These are phyloP conservation scores for Penicillium parvum DNA, from an alignment of 495 filamentous ascomycete genomes.

Conservation along the genomic window DNA sequence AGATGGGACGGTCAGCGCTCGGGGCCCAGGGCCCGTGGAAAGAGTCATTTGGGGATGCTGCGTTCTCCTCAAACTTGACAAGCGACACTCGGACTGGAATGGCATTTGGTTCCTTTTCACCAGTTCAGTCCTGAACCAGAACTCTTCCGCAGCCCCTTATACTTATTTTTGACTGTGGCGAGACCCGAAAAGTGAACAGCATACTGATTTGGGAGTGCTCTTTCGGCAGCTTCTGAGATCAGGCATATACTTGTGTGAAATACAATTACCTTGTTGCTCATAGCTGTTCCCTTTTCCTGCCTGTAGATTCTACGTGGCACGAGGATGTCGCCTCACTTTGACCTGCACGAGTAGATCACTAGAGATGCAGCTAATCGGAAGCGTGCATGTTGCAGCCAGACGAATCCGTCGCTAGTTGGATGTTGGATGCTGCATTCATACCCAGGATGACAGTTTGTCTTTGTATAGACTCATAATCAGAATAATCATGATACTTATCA, in stretches of 20 bases:
- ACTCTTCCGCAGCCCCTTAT: slow-evolving; percentile 16
- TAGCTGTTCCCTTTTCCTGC: slow-evolving; percentile 5
- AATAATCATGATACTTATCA: too few relatives aligned
- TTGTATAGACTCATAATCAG: background rate
- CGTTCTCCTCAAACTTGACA: slow-evolving; percentile 7
- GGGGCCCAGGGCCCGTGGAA: too few relatives aligned
- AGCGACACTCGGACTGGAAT: slow-evolving; percentile 29
- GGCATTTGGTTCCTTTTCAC: slow-evolving; percentile 37
- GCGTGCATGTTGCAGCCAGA: background rate
- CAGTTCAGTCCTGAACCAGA: slow-evolving; percentile 24
- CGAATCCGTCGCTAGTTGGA: background rate
- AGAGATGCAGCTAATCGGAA: slow-evolving; percentile 8
- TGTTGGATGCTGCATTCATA: slow-evolving; percentile 1
- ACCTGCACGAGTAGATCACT: background rate
- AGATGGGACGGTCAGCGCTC: background rate
- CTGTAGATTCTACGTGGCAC: slow-evolving; percentile 7
- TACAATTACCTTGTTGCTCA: slow-evolving; percentile 12
- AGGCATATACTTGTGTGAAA: slow-evolving; percentile 25
- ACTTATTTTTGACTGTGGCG: slow-evolving; percentile 18
- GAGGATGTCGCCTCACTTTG: slow-evolving; percentile 11
- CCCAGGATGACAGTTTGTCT: slow-evolving; percentile 1
- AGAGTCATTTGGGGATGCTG: too few relatives aligned
- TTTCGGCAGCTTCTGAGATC: slow-evolving; percentile 17
- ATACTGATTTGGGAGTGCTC: slow-evolving; percentile 14
- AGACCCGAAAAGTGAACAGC: slow-evolving; percentile 34